phyloP scores from a whole-genome alignment of 2,329 filamentous ascomycete genomes.

The Colletotrichum magnum region DNA sequence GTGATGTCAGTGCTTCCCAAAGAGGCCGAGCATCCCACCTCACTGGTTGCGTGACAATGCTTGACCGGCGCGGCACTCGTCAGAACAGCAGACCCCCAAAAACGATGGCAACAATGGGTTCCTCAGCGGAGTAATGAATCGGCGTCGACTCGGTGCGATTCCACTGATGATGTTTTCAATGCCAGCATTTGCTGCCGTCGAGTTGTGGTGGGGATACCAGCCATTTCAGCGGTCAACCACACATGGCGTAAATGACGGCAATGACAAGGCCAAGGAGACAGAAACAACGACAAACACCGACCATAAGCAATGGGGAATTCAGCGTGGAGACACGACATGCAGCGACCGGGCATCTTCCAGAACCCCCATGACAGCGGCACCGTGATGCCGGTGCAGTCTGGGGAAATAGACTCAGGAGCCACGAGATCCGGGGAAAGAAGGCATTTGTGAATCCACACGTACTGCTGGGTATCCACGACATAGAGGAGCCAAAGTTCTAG shows the following conservation, averaged over 20 bases:
- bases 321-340: not conserved
- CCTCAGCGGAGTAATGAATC: not conserved
- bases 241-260: not conserved
- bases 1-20: constrained; percentile 21
- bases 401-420: constrained; percentile 30
- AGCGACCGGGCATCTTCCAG: constrained; percentile 2
- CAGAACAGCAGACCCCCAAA: constrained; percentile 9
- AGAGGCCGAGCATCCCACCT: constrained; percentile 28
- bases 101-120: not conserved
- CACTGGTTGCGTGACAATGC: constrained; percentile 16
- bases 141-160: not conserved
- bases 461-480: constrained; percentile 16
- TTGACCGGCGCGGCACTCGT: constrained; percentile 15
- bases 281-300: not conserved
- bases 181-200: not conserved
- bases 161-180: not conserved
- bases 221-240: not conserved
- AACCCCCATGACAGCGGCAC: not conserved
- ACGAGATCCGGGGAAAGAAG: constrained; percentile 30
- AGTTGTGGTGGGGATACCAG: not conserved
- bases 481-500: constrained; percentile 3
- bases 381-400: constrained; percentile 19
- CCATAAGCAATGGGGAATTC: not conserved
- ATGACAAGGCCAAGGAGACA: not conserved
- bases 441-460: not conserved